Evolutionary conservation across 768 basidiomycete genomes (phyloP), one percentile per base, ranked within the genome.

Genomic region (Mycena olivaceomarginata): DNA sequence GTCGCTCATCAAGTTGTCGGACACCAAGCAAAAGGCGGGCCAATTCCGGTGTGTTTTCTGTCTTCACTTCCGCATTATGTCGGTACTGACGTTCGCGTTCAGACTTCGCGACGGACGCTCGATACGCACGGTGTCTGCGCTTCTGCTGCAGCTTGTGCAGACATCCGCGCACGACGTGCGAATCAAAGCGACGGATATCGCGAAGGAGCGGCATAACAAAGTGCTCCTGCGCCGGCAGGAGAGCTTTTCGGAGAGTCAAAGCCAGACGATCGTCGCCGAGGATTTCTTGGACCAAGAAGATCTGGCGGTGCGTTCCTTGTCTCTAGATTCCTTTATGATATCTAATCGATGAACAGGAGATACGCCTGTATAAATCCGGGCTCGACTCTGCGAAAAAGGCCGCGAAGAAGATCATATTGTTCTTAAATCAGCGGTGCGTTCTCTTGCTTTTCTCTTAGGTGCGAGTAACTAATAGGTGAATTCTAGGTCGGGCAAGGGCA

Each of bases 81-180:
- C 25, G 12, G 16, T 16, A 1, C 65, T 81, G 56, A 75, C 70
- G 39, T 48, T 8, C 15, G 40, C 70, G 11, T 16, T 66, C 80
- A 99, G 98, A 41, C 87, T 99, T 22, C 92, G 97, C 12, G 96
- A 98, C 82, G 98, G 98, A 0, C 92, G 93, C 10, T 94, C 97
- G 0, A 99, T 99, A 69, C 93, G 98, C 66, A 98, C 97, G 2
- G 95, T 98, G 15, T 98, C 97, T 3, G 98, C 98, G 0, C 88
- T 99, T 8, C 89, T 99, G 12, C 89, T 99, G 22, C 98, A 99
- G 80, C 93, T 99, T n/a, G 94, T 99, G 2, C 98, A 99, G 82
- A 98, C 97, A 0, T 98, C 97, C 5, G 94, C 96, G 0, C 94
- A 96, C 78, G 96, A 97, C 78, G 93, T 98, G n/a, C 90, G 93